These are phyloP conservation scores for Psilocybe cyanescens DNA, from an alignment of 768 basidiomycete species.

Conservation along the genomic window DNA sequence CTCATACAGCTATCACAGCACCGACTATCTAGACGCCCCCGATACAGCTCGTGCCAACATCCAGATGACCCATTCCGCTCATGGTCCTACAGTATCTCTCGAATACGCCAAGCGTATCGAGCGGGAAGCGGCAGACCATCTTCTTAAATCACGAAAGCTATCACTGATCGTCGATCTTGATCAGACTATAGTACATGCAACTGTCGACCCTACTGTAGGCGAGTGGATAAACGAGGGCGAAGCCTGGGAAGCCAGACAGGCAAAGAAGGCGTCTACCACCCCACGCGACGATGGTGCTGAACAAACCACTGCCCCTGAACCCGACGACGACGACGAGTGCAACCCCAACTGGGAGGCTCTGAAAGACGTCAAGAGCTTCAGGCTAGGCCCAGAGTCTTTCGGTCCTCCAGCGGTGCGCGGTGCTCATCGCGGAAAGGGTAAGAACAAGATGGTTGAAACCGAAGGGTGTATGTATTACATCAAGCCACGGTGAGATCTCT, in stretches of 20 bases:
- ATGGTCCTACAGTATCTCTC: constrained; percentile 88
- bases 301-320: constrained; percentile 36
- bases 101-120: constrained; percentile 93
- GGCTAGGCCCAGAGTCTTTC: constrained; percentile 80
- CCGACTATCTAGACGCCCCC: constrained; percentile 87
- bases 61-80: constrained; percentile 93
- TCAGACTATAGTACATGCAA: constrained; percentile 98
- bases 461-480: constrained; percentile 97
- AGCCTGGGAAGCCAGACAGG: constrained; percentile 72
- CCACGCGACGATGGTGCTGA: constrained; percentile 6
- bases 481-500: constrained; percentile 80
- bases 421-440: constrained; percentile 51
- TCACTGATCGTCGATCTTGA: constrained; percentile 98
- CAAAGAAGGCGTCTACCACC: constrained; percentile 21
- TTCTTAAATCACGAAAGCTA: constrained; percentile 77
- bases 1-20: constrained; percentile 36
- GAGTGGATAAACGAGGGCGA: constrained; percentile 94
- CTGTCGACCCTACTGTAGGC: constrained; percentile 97
- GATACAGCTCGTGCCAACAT: constrained; percentile 87
- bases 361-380: constrained; percentile 89
- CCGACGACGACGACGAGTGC: constrained; percentile 60
- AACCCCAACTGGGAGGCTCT: constrained; percentile 95
- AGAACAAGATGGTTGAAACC: constrained; percentile 65
- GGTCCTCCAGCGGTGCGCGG: constrained; percentile 42
- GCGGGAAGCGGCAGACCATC: constrained; percentile 76